Percentiles rank a stretch among this genome's conserved stretches.
These are phyloP conservation scores for Acer saccharum DNA, from an alignment of 345 rosid genomes.

Conservation along the genomic window DNA sequence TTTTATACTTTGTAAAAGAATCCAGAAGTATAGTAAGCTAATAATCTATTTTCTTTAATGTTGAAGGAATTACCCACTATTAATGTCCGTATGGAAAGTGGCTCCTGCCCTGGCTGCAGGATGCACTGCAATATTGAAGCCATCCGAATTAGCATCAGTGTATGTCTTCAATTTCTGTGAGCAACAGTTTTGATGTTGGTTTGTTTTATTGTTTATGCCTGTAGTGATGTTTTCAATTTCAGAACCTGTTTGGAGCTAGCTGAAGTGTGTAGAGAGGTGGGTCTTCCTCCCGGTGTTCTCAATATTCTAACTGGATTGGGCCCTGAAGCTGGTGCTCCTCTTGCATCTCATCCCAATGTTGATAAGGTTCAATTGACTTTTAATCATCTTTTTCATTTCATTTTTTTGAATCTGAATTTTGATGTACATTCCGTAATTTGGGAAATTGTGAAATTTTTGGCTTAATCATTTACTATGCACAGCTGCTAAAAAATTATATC, in stretches of 20 bases:
- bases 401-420: slow-evolving; percentile 23
- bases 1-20: background rate
- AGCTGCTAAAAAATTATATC: slow-evolving; percentile 20
- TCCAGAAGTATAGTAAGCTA: slow-evolving; percentile 12
- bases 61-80: slow-evolving; percentile 91
- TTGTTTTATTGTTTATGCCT: background rate
- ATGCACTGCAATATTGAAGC: slow-evolving; percentile 86
- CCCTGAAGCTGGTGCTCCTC: slow-evolving; percentile 95
- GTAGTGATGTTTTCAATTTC: slow-evolving; percentile 27
- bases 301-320: slow-evolving; percentile 95
- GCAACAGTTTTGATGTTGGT: slow-evolving; percentile 17
- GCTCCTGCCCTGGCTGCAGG: slow-evolving; percentile 99
- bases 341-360: slow-evolving; percentile 87
- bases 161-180: slow-evolving; percentile 39
- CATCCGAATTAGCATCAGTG: slow-evolving; percentile 87
- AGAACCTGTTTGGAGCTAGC: slow-evolving; percentile 99
- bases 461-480: slow-evolving; percentile 18
- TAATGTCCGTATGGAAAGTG: slow-evolving; percentile 97
- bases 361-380: slow-evolving; percentile 68
- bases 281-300: slow-evolving; percentile 96
- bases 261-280: slow-evolving; percentile 82
- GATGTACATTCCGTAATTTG: background rate
- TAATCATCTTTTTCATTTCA: slow-evolving; percentile 7
- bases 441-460: background rate
- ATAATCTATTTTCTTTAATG: slow-evolving; percentile 16